Base-by-base conservation (phyloP, 345 rosid species). In the Eucalyptus caleyi region DNA sequence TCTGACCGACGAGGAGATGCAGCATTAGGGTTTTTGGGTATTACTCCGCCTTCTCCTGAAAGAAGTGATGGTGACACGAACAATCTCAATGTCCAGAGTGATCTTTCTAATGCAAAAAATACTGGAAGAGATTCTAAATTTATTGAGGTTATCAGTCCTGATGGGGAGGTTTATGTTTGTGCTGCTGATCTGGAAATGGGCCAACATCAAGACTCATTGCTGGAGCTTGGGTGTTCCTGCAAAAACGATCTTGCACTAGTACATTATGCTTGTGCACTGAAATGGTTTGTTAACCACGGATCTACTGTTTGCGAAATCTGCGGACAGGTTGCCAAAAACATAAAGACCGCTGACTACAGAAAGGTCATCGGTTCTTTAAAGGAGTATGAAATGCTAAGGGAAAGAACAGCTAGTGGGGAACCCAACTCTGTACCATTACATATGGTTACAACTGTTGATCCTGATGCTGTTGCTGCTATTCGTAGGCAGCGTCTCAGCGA, bases 201-300 rank as follows among this genome's bases (percentile, higher is more conserved):
- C 80, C 87, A 87, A 88, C 93, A 91, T 56, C 94, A 91, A 86
- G 96, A 95, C 65, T 60, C 94, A 15, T 90, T 97, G 89, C 90
- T 96, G 90, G 98, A 94, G 93, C 99, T 97, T 83, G 99, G 99
- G 49, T 97, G 99, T 92, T 95, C 95, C 62, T 97, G 99, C 93
- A 97, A 96, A 93, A 95, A 91, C 62, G 99, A 97, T 91, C 98
- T 97, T 88, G 97, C 97, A 50, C 91, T 96, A 30, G 99, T 97
- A 42, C 99, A 97, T 90, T 97, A 97, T 89, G 96, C 99, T 9
- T 97, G 99, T 87, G 99, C 99, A 16, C 96, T 97, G 54, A 97
- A 97, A 91, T 97, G 99, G 99, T 97, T 97, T 92, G 95, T 97
- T 86, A 97, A 94, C 93, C 99, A 95, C 89, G 99, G 99, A 89